Conservation (phyloP, 345 rosid genomes). For the Melaleuca quinquenervia region DNA sequence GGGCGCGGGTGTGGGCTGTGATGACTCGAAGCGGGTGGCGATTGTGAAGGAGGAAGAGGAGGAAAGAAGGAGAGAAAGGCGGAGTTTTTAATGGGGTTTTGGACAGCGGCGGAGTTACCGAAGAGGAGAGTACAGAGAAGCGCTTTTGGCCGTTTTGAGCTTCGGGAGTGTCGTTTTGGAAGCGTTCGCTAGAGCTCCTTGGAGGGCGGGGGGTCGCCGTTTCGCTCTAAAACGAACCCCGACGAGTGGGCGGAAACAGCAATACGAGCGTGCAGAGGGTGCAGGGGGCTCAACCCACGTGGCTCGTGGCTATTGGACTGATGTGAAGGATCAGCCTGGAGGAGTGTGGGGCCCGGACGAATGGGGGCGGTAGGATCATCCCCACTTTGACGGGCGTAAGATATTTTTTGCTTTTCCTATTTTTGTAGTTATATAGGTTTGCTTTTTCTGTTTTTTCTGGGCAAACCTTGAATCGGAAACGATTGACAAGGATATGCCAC, state of each 20-base stretch:
- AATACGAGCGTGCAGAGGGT: not conserved
- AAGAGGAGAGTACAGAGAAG: not conserved
- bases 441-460: not conserved
- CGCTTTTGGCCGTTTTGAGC: slow-evolving; percentile 1
- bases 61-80: not conserved
- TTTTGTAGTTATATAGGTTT: not conserved
- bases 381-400: not conserved
- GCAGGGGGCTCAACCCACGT: not conserved
- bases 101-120: slow-evolving; percentile 28
- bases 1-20: not conserved
- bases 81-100: not conserved
- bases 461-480: not conserved
- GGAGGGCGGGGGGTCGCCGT: not conserved
- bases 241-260: not conserved
- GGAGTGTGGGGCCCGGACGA: not conserved
- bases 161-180: not conserved
- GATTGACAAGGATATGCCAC: not conserved
- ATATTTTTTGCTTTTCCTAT: not conserved
- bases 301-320: not conserved
- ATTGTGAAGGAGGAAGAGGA: not conserved
- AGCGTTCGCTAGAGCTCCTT: not conserved
- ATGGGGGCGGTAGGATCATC: not conserved
- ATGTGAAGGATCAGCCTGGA: not conserved
- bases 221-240: not conserved
- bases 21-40: not conserved